Evolutionary conservation across 108 stramenopile species (phyloP).

Genomic region (Skeletonema tropicum): DNA sequence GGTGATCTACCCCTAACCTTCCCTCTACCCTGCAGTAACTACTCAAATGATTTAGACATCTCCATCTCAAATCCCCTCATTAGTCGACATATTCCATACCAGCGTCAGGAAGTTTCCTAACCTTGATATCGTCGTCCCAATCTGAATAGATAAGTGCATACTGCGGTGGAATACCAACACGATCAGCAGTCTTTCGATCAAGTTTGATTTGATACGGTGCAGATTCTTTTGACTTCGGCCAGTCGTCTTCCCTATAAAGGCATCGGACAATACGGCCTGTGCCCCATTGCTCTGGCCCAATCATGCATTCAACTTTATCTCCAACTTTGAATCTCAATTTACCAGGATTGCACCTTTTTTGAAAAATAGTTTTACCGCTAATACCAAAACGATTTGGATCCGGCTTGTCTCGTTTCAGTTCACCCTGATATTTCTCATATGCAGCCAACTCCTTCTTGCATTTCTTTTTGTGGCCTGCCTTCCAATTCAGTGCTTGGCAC

Average conservation of each 20-base stretch:
- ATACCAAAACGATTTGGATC: constrained; percentile 22
- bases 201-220: constrained; percentile 36
- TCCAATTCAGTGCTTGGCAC: constrained; percentile 17
- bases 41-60: too few species aligned
- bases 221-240: constrained; percentile 3
- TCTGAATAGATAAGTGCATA: constrained; percentile 18
- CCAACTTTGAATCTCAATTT: constrained; percentile 20
- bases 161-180: constrained; percentile 16
- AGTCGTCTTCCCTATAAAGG: constrained; percentile 13
- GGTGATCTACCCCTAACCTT: too few species aligned
- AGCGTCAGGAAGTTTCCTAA: not conserved
- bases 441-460: constrained; percentile 36
- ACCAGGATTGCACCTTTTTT: not conserved
- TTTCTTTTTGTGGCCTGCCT: constrained; percentile 14
- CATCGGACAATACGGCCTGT: constrained; percentile 20
- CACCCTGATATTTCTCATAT: constrained; percentile 16
- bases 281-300: constrained; percentile 16
- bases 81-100: not conserved
- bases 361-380: not conserved
- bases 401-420: constrained; percentile 7
- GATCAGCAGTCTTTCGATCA: constrained; percentile 24
- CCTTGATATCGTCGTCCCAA: constrained; percentile 19
- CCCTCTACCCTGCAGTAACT: too few species aligned
- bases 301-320: constrained; percentile 26
- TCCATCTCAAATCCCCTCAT: not conserved